Evolutionary conservation across 768 basidiomycete species (phyloP), one percentile per base, ranked within the genome.

Genomic region (Hygrocybe punicea): DNA sequence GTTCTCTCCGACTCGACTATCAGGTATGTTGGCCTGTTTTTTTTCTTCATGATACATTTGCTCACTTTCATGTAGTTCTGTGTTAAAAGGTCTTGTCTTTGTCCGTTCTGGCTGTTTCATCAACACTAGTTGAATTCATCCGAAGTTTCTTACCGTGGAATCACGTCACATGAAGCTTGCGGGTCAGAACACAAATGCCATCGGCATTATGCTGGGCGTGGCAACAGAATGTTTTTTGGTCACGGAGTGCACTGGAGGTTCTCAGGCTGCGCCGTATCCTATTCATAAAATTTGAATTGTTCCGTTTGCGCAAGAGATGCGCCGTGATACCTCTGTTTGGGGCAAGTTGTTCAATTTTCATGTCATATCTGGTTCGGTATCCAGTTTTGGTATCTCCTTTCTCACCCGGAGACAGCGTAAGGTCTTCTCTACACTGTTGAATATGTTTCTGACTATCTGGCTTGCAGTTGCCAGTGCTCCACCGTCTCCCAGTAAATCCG

Each of bases 251-350:
- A 4, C 40, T 42, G 19, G 10, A 7, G 8, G 40, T 16, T 40
- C 29, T 45, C 9, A 14, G 13, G 34, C 42, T 37, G 29, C 29
- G 8, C 39, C 37, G 1, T 54, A 23, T 6, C 13, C 42, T 5
- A 37, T 53, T 19, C 21, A 45, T 11, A 42, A 42, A 21, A 44
- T 58, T 16, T 42, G 50, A 17, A 52, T 58, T 21, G 50, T 17
- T 3, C 51, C 57, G 10, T 51, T 40, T 11, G 33, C 51, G 4
- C 57, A 58, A 19, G 57, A 58, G 51, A 42, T 42, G 36, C 49
- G 57, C 23, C 7, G 57, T 7, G 57, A 58, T 17, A 46, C 34
- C 8, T 51, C 57, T 6, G n/a, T 53, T 16, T 58, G 57, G 57
- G 57, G 57, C 10, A 4, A 29, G 51, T 13, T 58, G 10, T 25